Evolutionary conservation across 1,139 yeast genomes (phyloP).

Genomic region (Pichia sp.): DNA sequence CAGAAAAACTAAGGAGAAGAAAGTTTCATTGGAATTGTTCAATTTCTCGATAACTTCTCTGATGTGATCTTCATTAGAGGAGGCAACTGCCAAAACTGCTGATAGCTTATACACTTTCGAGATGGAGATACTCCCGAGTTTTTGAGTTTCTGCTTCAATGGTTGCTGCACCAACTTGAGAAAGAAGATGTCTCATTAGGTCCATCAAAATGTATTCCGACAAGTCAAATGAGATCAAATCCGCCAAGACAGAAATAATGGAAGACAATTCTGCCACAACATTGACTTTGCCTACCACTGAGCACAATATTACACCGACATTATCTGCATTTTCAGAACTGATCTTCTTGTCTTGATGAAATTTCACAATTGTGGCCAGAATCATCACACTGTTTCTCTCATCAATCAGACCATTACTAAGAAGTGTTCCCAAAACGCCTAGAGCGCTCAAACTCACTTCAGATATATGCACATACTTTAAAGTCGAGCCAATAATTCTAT

Average conservation of each 20-base stretch:
- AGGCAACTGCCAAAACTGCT: constrained; percentile 35
- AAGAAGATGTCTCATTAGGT: constrained; percentile 15
- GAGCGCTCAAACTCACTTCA: constrained; percentile 17
- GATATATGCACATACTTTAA: constrained; percentile 16
- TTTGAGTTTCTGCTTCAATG: constrained; percentile 10
- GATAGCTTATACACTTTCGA: constrained; percentile 30
- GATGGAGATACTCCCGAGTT: constrained; percentile 17
- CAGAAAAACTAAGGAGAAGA: constrained; percentile 33
- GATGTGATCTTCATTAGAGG: constrained; percentile 29
- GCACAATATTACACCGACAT: neutral
- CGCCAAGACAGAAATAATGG: constrained; percentile 8
- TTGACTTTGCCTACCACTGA: constrained; percentile 6
- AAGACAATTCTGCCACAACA: constrained; percentile 4
- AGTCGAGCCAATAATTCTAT: constrained; percentile 12
- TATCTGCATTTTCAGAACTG: constrained; percentile 8
- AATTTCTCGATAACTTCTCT: constrained; percentile 30
- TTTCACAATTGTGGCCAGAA: constrained; percentile 7
- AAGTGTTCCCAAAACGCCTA: constrained; percentile 13
- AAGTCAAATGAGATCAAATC: constrained; percentile 7
- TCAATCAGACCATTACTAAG: constrained; percentile 8
- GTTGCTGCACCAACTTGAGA: constrained; percentile 7
- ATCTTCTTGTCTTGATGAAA: constrained; percentile 12
- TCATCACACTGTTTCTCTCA: constrained; percentile 5
- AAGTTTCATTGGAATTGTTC: constrained; percentile 21
- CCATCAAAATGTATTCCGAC: constrained; percentile 16